Evolutionary conservation across 805 yeast genomes (phyloP).

Genomic region (Maudiozyma saulgeensis): DNA sequence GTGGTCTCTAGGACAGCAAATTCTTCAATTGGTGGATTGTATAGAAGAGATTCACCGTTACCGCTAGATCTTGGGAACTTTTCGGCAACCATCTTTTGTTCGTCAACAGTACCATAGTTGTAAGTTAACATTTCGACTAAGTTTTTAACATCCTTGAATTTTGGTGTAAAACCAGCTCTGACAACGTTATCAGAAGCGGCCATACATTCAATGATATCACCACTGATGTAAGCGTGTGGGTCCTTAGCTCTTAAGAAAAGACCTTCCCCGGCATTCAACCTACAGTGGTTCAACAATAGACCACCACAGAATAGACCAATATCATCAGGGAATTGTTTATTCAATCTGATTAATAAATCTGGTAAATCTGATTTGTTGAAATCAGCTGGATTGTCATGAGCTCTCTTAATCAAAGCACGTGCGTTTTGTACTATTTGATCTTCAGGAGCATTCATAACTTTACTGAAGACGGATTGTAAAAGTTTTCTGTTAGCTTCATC

Average conservation of each 20-base stretch:
- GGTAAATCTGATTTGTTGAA: constrained; percentile 51
- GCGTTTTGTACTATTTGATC: constrained; percentile 48
- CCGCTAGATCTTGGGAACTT: constrained; percentile 46
- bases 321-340: constrained; percentile 86
- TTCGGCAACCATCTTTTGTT: constrained; percentile 78
- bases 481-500: constrained; percentile 52
- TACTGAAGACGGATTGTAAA: constrained; percentile 66
- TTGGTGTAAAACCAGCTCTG: constrained; percentile 98
- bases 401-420: constrained; percentile 53
- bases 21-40: constrained; percentile 95
- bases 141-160: constrained; percentile 88
- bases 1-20: constrained; percentile 85
- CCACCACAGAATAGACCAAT: constrained; percentile 96
- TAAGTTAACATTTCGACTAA: constrained; percentile 88
- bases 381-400: constrained; percentile 46
- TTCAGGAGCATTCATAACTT: constrained; percentile 77
- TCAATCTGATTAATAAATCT: constrained; percentile 62
- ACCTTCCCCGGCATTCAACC: constrained; percentile 81
- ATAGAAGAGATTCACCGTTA: constrained; percentile 56
- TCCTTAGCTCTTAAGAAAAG: constrained; percentile 94
- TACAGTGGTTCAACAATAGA: constrained; percentile 80
- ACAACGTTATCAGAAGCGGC: constrained; percentile 98
- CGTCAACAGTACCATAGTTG: constrained; percentile 77
- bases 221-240: constrained; percentile 95
- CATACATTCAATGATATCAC: constrained; percentile 99